Conservation (phyloP, 768 basidiomycete genomes). For the Tulasnella sp. region DNA sequence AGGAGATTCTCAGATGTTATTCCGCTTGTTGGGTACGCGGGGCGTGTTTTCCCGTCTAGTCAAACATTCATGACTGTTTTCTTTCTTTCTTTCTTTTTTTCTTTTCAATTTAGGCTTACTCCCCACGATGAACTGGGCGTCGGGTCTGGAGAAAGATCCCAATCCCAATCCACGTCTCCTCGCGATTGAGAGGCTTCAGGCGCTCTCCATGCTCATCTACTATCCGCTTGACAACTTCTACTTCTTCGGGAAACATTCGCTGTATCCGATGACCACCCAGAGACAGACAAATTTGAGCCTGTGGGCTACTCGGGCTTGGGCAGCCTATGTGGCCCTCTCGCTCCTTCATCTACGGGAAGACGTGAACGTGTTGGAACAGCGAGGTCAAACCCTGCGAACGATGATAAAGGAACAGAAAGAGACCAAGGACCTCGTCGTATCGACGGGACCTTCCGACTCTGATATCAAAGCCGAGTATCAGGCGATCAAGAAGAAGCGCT, state of each 20-base stretch:
- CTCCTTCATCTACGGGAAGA: conserved; percentile 64
- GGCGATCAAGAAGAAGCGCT: conserved; percentile 46
- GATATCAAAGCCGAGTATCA: conserved; percentile 27
- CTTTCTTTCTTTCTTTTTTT: not conserved
- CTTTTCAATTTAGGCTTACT: conserved; percentile 9
- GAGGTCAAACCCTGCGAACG: not conserved
- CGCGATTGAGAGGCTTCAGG: conserved; percentile 23
- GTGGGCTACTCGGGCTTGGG: conserved; percentile 79
- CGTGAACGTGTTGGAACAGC: conserved; percentile 37
- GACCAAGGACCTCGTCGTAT: conserved; percentile 17
- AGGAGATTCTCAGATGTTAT: conserved; percentile 58
- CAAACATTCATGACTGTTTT: not conserved
- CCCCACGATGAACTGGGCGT: conserved; percentile 16
- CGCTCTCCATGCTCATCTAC: conserved; percentile 25
- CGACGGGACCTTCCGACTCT: conserved; percentile 23
- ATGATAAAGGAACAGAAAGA: conserved; percentile 43
- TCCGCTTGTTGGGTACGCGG: conserved; percentile 68
- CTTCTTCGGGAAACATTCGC: conserved; percentile 15
- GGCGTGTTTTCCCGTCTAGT: not conserved
- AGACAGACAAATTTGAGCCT: conserved; percentile 31
- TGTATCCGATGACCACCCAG: not conserved
- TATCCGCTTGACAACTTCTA: conserved; percentile 27
- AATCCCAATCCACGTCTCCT: conserved; percentile 3
- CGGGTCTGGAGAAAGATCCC: conserved; percentile 8
- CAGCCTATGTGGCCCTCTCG: conserved; percentile 63